Percentiles rank a stretch among this genome's conserved stretches.
Conservation (phyloP, 1,284 basidiomycete species). For the Irpex sp. region DNA sequence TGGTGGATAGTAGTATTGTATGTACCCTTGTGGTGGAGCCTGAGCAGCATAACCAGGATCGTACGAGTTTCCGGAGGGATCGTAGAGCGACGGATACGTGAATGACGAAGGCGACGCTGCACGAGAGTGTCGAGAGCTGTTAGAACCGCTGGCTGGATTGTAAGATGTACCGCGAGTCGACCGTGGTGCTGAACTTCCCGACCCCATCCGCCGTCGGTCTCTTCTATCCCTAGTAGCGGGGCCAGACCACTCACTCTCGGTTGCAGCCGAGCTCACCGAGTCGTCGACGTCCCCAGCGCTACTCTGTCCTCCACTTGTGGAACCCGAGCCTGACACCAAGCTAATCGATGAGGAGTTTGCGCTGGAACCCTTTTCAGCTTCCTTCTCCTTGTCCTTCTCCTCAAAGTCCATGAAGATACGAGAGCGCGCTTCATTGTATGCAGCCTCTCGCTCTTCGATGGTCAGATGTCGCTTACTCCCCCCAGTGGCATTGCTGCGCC, state of each 20-base stretch:
- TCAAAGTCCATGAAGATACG: constrained; percentile 81
- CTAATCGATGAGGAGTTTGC: constrained; percentile 73
- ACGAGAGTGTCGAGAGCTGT: constrained; percentile 63
- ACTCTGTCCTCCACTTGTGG: constrained; percentile 53
- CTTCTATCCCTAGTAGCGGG: constrained; percentile 53
- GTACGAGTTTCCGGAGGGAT: constrained; percentile 48
- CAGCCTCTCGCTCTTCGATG: constrained; percentile 78
- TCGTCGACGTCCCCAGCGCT: constrained; percentile 64
- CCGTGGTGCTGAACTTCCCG: constrained; percentile 51
- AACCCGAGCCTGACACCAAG: constrained; percentile 62
- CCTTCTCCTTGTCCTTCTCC: constrained; percentile 71
- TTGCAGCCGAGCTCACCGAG: constrained; percentile 61
- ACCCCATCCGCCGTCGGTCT: constrained; percentile 42
- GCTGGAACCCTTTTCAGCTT: constrained; percentile 41
- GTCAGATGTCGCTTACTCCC: constrained; percentile 67
- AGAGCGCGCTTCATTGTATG: constrained; percentile 77
- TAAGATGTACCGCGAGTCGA: constrained; percentile 51
- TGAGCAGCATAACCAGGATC: constrained; percentile 43
- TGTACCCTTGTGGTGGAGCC: constrained; percentile 31
- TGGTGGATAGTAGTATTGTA: constrained; percentile 32
- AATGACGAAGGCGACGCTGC: constrained; percentile 67
- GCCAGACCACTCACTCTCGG: constrained; percentile 77
- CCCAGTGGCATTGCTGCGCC: constrained; percentile 58
- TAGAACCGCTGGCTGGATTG: constrained; percentile 44
- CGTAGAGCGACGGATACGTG: constrained; percentile 67